Percentiles rank a stretch among this genome's conserved stretches.
Conservation (phyloP, 2,329 filamentous ascomycete species). For the Microthyrium microscopicum region DNA sequence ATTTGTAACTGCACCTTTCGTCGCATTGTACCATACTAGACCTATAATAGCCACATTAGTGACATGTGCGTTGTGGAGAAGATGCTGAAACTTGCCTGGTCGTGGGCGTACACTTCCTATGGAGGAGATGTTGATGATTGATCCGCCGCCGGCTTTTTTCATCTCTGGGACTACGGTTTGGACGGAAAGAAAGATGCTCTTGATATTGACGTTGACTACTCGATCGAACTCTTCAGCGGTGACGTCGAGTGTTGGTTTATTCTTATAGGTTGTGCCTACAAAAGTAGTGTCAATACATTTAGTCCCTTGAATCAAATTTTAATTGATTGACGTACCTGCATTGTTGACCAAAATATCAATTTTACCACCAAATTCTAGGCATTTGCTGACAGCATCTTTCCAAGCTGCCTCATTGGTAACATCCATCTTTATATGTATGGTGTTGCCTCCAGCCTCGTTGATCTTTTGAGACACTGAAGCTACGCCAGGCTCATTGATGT, state of each 20-base stretch:
- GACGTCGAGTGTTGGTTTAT: slow-evolving; percentile 41
- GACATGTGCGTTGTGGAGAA: too few species aligned
- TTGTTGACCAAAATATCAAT: slow-evolving; percentile 47
- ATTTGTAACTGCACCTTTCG: slow-evolving; percentile 48
- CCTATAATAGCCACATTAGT: too few species aligned
- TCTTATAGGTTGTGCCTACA: slow-evolving; percentile 36
- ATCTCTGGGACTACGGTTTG: slow-evolving; percentile 45
- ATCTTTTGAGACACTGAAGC: slow-evolving; percentile 29
- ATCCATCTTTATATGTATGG: slow-evolving; percentile 24
- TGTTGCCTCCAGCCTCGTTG: slow-evolving; percentile 19
- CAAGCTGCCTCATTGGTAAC: slow-evolving; percentile 37
- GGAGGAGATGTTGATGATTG: slow-evolving; percentile 49
- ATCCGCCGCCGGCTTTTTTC: slow-evolving; percentile 38
- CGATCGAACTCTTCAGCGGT: slow-evolving; percentile 50
- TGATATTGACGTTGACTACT: slow-evolving; percentile 53
- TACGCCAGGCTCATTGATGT: slow-evolving; percentile 39
- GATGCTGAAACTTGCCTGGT: too few species aligned
- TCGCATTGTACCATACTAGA: slow-evolving; percentile 54
- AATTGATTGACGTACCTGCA: slow-evolving; percentile 40
- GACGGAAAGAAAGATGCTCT: slow-evolving; percentile 45
- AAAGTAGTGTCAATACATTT: slow-evolving; percentile 42
- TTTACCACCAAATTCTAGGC: slow-evolving; percentile 33
- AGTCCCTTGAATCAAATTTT: too few species aligned
- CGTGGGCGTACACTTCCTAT: slow-evolving; percentile 46
- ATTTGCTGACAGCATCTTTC: slow-evolving; percentile 31